Conservation (phyloP, 2,329 filamentous ascomycete species). For the Stagonosporopsis tanaceti region DNA sequence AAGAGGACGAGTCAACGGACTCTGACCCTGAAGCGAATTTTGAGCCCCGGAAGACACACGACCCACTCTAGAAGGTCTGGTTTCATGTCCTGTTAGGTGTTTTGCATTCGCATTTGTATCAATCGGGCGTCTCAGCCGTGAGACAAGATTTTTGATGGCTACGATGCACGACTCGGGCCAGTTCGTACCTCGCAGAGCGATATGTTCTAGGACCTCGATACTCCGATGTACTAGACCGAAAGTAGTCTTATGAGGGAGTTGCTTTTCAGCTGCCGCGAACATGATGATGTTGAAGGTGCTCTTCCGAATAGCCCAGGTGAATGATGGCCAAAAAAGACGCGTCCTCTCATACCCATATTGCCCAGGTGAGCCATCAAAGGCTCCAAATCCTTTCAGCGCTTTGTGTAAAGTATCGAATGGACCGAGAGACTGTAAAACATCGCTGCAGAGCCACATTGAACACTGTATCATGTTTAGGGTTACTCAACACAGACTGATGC, state of each 20-base stretch:
- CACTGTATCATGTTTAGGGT: slow-evolving; percentile 28
- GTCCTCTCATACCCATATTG: slow-evolving; percentile 31
- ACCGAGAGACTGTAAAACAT: slow-evolving; percentile 35
- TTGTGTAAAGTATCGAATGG: slow-evolving; percentile 37
- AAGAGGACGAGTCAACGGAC: neutral
- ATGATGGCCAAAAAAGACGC: slow-evolving; percentile 36
- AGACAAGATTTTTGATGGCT: slow-evolving; percentile 30
- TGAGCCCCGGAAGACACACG: neutral
- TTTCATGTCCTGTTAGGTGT: neutral
- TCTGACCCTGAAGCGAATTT: neutral
- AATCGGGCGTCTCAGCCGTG: slow-evolving; percentile 22
- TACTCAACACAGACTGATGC: slow-evolving; percentile 33
- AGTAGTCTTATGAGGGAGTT: slow-evolving; percentile 30
- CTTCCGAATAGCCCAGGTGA: slow-evolving; percentile 41
- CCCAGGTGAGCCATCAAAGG: slow-evolving; percentile 34
- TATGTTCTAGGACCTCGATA: slow-evolving; percentile 30
- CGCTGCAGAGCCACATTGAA: slow-evolving; percentile 35
- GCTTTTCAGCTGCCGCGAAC: slow-evolving; percentile 30
- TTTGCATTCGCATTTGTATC: neutral
- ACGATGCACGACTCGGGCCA: slow-evolving; percentile 39
- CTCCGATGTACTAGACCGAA: slow-evolving; percentile 27
- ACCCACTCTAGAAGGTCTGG: neutral
- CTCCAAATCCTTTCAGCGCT: slow-evolving; percentile 31
- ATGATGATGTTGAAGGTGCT: slow-evolving; percentile 35
- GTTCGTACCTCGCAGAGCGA: slow-evolving; percentile 34